A percentile compares a stretch with the other conserved stretches of the same genome.
Conservation (phyloP, 805 yeast species). For the Komagataella populi region DNA sequence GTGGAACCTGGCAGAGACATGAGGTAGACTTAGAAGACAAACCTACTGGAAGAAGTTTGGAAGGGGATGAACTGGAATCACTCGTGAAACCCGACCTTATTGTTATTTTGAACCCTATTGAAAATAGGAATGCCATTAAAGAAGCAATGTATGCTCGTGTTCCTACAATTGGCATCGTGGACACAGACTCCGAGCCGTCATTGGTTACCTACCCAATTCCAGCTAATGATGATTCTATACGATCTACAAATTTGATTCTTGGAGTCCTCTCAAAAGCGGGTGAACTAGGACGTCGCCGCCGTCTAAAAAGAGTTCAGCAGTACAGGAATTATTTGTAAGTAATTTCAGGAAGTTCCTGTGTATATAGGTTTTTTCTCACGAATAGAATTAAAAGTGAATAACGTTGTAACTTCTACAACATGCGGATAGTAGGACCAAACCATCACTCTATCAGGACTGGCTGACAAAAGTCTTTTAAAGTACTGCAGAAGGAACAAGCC, state of each 20-base stretch:
- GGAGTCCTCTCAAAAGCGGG: conserved; percentile 86
- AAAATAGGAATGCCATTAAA: conserved; percentile 62
- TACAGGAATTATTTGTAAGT: conserved; percentile 12
- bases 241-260: conserved; percentile 66
- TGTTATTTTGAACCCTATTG: conserved; percentile 77
- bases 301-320: conserved; percentile 26
- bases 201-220: conserved; percentile 91
- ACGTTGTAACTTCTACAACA: no score
- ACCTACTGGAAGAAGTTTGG: conserved; percentile 47
- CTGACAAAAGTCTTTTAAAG: not conserved
- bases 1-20: conserved; percentile 41
- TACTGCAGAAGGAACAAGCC: no score
- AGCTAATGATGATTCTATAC: conserved; percentile 83
- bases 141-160: conserved; percentile 77
- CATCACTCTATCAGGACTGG: not conserved
- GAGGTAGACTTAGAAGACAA: conserved; percentile 68
- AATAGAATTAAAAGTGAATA: no score
- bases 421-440: no score
- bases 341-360: not conserved
- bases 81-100: conserved; percentile 82
- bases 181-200: conserved; percentile 86
- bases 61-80: conserved; percentile 31
- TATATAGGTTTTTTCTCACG: not conserved
- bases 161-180: conserved; percentile 89
- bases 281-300: conserved; percentile 52